Conservation (phyloP, 768 basidiomycete species). For the Leccinellum rugosiceps region DNA sequence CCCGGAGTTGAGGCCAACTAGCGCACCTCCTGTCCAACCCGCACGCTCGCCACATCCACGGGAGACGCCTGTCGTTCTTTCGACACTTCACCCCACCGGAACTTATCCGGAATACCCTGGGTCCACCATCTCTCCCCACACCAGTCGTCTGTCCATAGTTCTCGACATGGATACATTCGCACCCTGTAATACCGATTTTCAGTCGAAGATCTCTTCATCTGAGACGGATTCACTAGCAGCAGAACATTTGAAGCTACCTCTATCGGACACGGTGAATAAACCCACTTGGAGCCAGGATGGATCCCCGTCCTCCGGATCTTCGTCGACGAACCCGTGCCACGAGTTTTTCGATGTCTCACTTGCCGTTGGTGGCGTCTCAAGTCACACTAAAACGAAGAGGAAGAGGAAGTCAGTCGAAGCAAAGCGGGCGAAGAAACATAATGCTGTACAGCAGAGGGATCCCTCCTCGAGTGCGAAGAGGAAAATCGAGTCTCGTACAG, state of each 20-base stretch:
- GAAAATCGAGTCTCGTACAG: not conserved
- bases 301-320: not conserved
- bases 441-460: not conserved
- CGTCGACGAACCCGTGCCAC: not conserved
- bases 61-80: not conserved
- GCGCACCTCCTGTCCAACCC: constrained; percentile 11
- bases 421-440: constrained; percentile 9
- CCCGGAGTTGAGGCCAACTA: constrained; percentile 12
- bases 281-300: not conserved
- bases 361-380: not conserved
- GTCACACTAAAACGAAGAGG: constrained; percentile 9
- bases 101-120: not conserved
- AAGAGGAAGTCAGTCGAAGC: not conserved
- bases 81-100: not conserved
- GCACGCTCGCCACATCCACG: not conserved
- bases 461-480: constrained; percentile 1
- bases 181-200: not conserved
- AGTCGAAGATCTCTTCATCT: constrained; percentile 13
- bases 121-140: not conserved
- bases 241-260: constrained; percentile 18
- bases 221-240: constrained; percentile 17
- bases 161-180: not conserved
- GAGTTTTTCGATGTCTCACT: not conserved
- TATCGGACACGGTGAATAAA: constrained; percentile 24
- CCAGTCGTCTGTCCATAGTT: not conserved